Evolutionary conservation across 345 rosid species (phyloP).

Genomic region (Mercurialis annua): DNA sequence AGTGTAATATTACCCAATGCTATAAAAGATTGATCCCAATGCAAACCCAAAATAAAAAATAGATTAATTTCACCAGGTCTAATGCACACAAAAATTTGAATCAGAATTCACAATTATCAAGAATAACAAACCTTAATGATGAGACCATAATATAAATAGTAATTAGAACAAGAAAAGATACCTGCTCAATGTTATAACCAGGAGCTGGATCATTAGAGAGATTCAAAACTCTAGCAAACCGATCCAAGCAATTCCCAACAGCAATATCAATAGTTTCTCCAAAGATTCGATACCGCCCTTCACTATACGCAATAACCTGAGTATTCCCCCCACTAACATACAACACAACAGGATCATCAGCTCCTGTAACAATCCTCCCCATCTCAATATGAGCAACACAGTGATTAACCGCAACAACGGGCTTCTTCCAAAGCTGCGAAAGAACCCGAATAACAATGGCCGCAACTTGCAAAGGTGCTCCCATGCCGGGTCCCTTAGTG

Average conservation of each 20-base stretch:
- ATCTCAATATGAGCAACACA: constrained; percentile 99
- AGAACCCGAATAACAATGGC: constrained; percentile 74
- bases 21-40: background rate
- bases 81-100: constrained; percentile 2
- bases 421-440: constrained; percentile 89
- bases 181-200: constrained; percentile 99
- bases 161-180: constrained; percentile 2
- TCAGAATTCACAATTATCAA: background rate
- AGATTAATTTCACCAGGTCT: background rate
- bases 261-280: constrained; percentile 99
- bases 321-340: constrained; percentile 99
- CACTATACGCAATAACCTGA: constrained; percentile 96
- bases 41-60: background rate
- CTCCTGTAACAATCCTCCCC: constrained; percentile 94
- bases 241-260: constrained; percentile 95
- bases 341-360: constrained; percentile 86
- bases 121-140: background rate
- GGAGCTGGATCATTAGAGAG: constrained; percentile 99
- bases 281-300: constrained; percentile 83
- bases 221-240: constrained; percentile 84
- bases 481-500: constrained; percentile 98
- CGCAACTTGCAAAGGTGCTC: constrained; percentile 82
- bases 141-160: background rate
- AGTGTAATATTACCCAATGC: background rate
- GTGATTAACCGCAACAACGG: constrained; percentile 82